These are phyloP conservation scores for Phyllosticta citrichinensis DNA, from an alignment of 2,329 filamentous ascomycete species.

Conservation along the genomic window DNA sequence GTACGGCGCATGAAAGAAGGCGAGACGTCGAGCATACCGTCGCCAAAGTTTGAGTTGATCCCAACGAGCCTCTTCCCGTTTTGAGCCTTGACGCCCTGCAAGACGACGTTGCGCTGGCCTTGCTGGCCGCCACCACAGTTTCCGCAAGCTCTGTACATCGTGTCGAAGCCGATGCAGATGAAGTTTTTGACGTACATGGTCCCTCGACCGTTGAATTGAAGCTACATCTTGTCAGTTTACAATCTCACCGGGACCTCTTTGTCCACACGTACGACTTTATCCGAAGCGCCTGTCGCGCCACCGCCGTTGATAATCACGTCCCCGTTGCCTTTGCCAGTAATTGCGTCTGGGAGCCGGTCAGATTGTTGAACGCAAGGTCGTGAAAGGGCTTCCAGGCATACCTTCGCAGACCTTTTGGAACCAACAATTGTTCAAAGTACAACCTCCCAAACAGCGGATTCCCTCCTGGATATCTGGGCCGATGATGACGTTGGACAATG, in stretches of 20 bases:
- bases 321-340: slow-evolving; percentile 16
- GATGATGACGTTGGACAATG: slow-evolving; percentile 41
- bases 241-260: too few relatives aligned
- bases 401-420: slow-evolving; percentile 28
- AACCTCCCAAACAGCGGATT: slow-evolving; percentile 41
- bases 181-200: slow-evolving; percentile 24
- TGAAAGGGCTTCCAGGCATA: slow-evolving; percentile 2
- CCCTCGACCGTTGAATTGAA: slow-evolving; percentile 26
- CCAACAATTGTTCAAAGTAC: slow-evolving; percentile 32
- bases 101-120: slow-evolving; percentile 30
- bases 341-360: slow-evolving; percentile 17
- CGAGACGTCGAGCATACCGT: slow-evolving; percentile 31
- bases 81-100: neutral
- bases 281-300: slow-evolving; percentile 17
- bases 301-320: slow-evolving; percentile 21
- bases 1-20: slow-evolving; percentile 32
- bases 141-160: slow-evolving; percentile 17
- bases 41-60: slow-evolving; percentile 34
- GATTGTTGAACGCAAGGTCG: too few relatives aligned
- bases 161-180: slow-evolving; percentile 19
- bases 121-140: slow-evolving; percentile 29
- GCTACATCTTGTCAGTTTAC: neutral
- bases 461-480: slow-evolving; percentile 37
- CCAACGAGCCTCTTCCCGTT: slow-evolving; percentile 11
- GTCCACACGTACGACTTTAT: slow-evolving; percentile 18